A percentile compares a stretch with the other conserved stretches of the same genome.
Conservation (phyloP, 441 rosid species). For the Melastoma candidum region DNA sequence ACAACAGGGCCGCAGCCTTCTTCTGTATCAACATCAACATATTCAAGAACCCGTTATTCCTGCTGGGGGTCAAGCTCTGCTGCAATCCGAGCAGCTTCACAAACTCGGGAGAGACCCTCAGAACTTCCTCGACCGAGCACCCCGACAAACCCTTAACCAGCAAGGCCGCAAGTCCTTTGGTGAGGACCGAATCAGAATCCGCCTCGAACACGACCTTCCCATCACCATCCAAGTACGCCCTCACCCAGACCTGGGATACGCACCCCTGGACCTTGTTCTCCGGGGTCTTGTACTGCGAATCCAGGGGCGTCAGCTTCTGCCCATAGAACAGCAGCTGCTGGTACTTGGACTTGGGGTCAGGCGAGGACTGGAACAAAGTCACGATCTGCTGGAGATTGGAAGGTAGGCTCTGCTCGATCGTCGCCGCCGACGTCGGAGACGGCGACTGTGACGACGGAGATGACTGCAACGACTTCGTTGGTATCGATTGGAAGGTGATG, state of each 20-base stretch:
- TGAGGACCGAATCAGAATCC: conserved; percentile 73
- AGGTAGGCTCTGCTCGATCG: conserved; percentile 40
- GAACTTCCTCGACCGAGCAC: conserved; percentile 54
- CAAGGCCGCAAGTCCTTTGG: conserved; percentile 78
- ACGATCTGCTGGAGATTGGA: conserved; percentile 65
- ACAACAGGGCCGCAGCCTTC: conserved; percentile 48
- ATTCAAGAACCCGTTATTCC: conserved; percentile 83
- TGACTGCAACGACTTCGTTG: too few species aligned
- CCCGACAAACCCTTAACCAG: conserved; percentile 72
- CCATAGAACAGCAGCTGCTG: conserved; percentile 86
- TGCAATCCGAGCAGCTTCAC: conserved; percentile 70
- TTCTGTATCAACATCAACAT: conserved; percentile 85
- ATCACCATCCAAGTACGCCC: conserved; percentile 54
- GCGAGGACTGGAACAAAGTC: conserved; percentile 51
- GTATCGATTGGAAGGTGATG: too few species aligned
- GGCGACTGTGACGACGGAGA: too few species aligned
- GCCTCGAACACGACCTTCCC: conserved; percentile 65
- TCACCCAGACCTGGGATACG: conserved; percentile 84
- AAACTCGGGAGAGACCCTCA: conserved; percentile 70
- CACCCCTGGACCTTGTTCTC: conserved; percentile 88
- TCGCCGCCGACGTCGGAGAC: too few species aligned
- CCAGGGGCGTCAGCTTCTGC: conserved; percentile 58
- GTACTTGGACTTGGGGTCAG: conserved; percentile 66
- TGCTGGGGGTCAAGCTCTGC: conserved; percentile 73
- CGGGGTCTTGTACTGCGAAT: conserved; percentile 48